phyloP scores from a whole-genome alignment of 176 grass and related monocot species.

The Avena sativa region DNA sequence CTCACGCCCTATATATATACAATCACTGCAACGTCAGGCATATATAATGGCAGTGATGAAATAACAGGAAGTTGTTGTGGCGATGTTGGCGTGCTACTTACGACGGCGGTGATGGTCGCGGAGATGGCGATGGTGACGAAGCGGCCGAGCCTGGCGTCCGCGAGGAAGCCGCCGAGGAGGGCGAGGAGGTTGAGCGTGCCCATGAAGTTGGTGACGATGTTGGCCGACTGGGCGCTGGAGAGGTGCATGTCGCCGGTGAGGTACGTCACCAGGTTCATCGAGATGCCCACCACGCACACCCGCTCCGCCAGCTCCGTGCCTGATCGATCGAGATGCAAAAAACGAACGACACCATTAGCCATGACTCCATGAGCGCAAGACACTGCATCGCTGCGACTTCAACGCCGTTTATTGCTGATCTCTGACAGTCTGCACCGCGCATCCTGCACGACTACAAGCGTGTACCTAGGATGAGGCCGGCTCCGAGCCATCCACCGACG shows the following conservation, averaged over 20 bases:
- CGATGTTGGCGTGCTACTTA: slow-evolving; percentile 25
- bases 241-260: slow-evolving; percentile 66
- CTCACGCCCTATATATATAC: slow-evolving; percentile 44
- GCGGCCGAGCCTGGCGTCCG: slow-evolving; percentile 66
- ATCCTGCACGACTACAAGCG: neutral
- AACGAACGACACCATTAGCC: too few relatives aligned
- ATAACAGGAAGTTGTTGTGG: neutral
- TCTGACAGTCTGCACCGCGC: neutral
- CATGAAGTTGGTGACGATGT: slow-evolving; percentile 75
- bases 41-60: too few relatives aligned
- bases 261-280: slow-evolving; percentile 79
- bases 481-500: slow-evolving; percentile 62
- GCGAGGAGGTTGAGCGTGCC: slow-evolving; percentile 75
- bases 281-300: slow-evolving; percentile 69
- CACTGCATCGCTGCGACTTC: neutral
- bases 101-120: slow-evolving; percentile 43
- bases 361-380: neutral
- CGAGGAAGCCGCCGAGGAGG: slow-evolving; percentile 65
- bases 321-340: neutral
- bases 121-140: slow-evolving; percentile 53
- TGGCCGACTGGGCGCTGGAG: slow-evolving; percentile 57
- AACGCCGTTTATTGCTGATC: neutral
- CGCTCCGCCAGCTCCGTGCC: slow-evolving; percentile 64
- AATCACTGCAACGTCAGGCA: neutral
- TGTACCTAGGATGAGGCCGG: slow-evolving; percentile 58